Base-by-base conservation (phyloP, 2,329 filamentous ascomycete species). In the Thielaviopsis populi region DNA sequence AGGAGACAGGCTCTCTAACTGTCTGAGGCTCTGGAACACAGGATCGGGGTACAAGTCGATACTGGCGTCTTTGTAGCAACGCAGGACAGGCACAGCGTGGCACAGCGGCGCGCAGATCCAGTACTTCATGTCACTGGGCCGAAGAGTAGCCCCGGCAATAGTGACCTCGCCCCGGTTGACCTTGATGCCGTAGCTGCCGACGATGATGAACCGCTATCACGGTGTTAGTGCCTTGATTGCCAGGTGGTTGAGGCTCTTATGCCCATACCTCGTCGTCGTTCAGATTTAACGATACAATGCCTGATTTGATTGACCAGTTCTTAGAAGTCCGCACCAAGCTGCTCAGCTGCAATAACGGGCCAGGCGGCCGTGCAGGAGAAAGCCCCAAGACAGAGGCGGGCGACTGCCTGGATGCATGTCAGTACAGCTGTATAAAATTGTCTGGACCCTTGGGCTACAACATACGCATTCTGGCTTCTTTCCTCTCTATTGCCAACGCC, bases 21-120 rank as follows among this genome's bases (percentile, higher is more conserved):
- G 74, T 17, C 77, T 75, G 11, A 90, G 67, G 0, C 75, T 75
- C 15, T 71, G 72, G 1, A 78, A 74, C 8, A 74, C 76, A 0
- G 80, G 77, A 61, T 82, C 78, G 3, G 84, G 71, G 41, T 79
- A 74, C 27, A 90, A 72, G 65, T 87, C 80, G 0, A 88, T 71
- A 0, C 70, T 72, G 0, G 77, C 77, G 10, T 78, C 72, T 56
- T 81, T 76, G 0, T 74, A 69, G 53, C 79, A 83, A 58, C 82
- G 75, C 41, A 92, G 77, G 0, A 86, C 81, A 0, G 86, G 87
- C 1, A 92, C 73, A 0, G 88, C 83, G 70, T 89, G 83, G 43
- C 85, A 88, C 50, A 81, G 79, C 1, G 87, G 82, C 17, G 87
- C 85, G 71, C 82, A 83, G 17, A 89, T 77, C 76, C 81, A 84